phyloP scores from a whole-genome alignment of 306 rosid genomes.

The Senna siamea region DNA sequence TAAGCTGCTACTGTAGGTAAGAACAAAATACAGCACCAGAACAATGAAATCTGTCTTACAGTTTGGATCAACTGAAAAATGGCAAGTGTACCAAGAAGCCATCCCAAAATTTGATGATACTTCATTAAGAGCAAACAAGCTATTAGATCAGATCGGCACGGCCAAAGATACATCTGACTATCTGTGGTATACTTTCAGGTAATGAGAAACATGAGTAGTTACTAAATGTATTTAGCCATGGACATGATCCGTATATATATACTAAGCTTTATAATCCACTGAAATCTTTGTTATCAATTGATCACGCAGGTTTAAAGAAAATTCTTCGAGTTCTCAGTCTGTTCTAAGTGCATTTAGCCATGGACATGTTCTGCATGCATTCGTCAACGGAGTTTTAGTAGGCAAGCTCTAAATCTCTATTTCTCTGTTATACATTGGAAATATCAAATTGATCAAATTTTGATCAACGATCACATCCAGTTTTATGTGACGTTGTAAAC shows the following conservation, averaged over 20 bases:
- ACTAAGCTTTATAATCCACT: slow-evolving; percentile 1
- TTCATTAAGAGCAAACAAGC: slow-evolving; percentile 38
- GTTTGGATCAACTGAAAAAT: slow-evolving; percentile 41
- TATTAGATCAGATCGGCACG: slow-evolving; percentile 51
- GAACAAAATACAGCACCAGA: slow-evolving; percentile 39
- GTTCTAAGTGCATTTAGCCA: slow-evolving; percentile 54
- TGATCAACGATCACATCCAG: background rate
- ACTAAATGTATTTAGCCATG: too few species aligned
- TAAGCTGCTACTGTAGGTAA: slow-evolving; percentile 40
- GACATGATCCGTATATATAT: too few species aligned
- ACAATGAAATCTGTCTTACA: slow-evolving; percentile 39
- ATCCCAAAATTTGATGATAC: slow-evolving; percentile 46
- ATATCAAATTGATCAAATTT: background rate
- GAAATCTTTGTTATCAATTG: slow-evolving; percentile 29
- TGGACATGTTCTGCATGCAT: slow-evolving; percentile 75
- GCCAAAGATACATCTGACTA: slow-evolving; percentile 59
- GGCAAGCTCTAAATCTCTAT: slow-evolving; percentile 52
- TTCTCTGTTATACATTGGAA: slow-evolving; percentile 18
- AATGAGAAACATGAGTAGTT: slow-evolving; percentile 24
- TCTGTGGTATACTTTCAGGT: slow-evolving; percentile 65
- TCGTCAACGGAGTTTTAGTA: slow-evolving; percentile 60
- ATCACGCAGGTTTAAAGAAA: slow-evolving; percentile 34
- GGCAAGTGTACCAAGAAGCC: slow-evolving; percentile 52
- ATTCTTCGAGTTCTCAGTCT: slow-evolving; percentile 41
- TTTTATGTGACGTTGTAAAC: too few species aligned